Evolutionary conservation across 2,329 filamentous ascomycete species (phyloP).

Genomic region (Colletotrichum falcatum): DNA sequence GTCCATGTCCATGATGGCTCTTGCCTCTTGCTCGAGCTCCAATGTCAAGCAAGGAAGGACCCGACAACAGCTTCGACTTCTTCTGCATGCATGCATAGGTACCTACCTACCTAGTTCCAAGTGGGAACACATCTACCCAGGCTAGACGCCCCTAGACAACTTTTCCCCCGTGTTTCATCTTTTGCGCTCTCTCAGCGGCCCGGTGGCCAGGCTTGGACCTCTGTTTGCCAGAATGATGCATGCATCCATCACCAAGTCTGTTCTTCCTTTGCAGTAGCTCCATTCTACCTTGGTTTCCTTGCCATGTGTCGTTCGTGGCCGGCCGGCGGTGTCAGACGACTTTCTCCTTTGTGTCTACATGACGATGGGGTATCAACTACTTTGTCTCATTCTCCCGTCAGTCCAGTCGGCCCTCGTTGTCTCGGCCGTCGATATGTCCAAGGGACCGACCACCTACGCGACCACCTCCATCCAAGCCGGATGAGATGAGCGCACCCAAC

Average conservation of each 20-base stretch:
- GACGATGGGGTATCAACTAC: background rate
- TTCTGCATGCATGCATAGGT: background rate
- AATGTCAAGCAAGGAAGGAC: too few relatives aligned
- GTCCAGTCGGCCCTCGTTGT: constrained; percentile 1
- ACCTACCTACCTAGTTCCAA: background rate
- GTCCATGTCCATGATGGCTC: background rate
- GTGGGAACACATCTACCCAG: background rate
- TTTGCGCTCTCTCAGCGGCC: constrained; percentile 23
- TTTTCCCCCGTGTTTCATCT: constrained; percentile 35
- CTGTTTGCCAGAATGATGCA: constrained; percentile 13
- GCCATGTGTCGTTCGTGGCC: background rate
- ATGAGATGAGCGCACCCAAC: constrained; percentile 22
- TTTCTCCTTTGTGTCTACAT: background rate
- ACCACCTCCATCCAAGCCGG: constrained; percentile 24
- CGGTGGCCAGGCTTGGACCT: constrained; percentile 22
- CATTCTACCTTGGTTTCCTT: background rate
- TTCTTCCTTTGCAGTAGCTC: constrained; percentile 19
- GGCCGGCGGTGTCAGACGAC: background rate
- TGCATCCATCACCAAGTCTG: constrained; percentile 10
- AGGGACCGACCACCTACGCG: constrained; percentile 17
- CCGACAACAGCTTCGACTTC: constrained; percentile 8
- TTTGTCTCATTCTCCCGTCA: too few relatives aligned
- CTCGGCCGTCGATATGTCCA: constrained; percentile 34
- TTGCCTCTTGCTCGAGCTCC: background rate
- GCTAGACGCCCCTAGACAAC: too few relatives aligned